phyloP scores from a whole-genome alignment of 164 flowering plant genomes.

The Euptelea pleiosperma region DNA sequence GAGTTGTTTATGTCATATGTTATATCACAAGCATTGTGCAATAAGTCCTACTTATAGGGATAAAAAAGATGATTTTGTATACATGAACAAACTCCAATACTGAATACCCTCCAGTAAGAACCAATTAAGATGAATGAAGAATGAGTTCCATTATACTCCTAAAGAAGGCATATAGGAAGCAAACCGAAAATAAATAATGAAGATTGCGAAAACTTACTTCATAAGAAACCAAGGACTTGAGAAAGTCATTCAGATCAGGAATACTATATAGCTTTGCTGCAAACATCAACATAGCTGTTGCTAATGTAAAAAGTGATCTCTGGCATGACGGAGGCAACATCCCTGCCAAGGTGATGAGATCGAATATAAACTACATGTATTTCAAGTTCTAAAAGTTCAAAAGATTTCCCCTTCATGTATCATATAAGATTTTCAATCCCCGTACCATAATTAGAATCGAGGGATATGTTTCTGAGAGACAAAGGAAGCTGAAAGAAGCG shows the following conservation, averaged over 20 bases:
- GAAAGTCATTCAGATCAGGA: conserved; percentile 40
- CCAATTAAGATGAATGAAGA: conserved; percentile 1
- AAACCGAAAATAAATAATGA: not conserved
- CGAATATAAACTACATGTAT: not conserved
- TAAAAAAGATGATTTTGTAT: too few species aligned
- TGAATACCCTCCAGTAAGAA: too few species aligned
- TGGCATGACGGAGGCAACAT: conserved; percentile 49
- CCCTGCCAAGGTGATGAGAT: conserved; percentile 36
- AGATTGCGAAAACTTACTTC: conserved; percentile 49
- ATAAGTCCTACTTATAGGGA: too few species aligned
- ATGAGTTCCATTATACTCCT: not conserved
- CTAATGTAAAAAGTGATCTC: conserved; percentile 57
- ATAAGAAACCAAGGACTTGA: conserved; percentile 42
- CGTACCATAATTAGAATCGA: conserved; percentile 57
- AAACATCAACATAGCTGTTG: conserved; percentile 71
- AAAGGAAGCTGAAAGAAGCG: conserved; percentile 82
- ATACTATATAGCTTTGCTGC: conserved; percentile 69
- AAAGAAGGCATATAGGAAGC: not conserved
- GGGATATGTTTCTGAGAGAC: conserved; percentile 54
- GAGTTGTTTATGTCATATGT: too few species aligned
- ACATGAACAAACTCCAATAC: too few species aligned
- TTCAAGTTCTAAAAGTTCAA: not conserved
- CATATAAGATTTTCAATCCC: conserved; percentile 2
- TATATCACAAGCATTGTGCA: too few species aligned
- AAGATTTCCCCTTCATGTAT: not conserved